Conservation (phyloP, 768 basidiomycete genomes). For the Suillus sp. region DNA sequence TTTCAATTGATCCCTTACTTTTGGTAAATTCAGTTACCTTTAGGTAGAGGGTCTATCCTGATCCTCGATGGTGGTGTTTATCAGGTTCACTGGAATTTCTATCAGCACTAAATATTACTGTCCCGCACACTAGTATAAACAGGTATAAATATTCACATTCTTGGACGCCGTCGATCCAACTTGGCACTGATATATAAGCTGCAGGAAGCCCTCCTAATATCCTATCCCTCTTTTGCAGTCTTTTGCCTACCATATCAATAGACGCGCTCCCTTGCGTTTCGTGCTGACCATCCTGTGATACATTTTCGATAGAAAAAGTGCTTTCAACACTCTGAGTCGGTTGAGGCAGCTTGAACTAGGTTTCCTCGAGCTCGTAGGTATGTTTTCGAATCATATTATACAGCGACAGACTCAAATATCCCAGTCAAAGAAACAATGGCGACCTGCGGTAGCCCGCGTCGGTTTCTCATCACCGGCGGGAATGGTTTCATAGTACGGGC, state of each 20-base stretch:
- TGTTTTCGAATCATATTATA: background rate
- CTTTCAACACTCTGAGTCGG: background rate
- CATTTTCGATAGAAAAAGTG: background rate
- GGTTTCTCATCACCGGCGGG: constrained; percentile 50
- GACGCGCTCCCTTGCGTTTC: background rate
- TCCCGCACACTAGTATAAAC: background rate
- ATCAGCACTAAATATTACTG: no score
- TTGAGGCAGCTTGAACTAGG: background rate
- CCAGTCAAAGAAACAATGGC: background rate
- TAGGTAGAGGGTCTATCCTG: background rate
- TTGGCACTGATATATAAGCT: background rate
- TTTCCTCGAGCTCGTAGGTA: constrained; percentile 13
- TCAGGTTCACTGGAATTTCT: background rate
- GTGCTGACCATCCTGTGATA: background rate
- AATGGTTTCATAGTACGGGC: constrained; percentile 54
- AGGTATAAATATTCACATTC: background rate
- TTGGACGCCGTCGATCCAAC: background rate
- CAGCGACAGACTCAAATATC: background rate
- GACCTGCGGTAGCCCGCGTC: constrained; percentile 10
- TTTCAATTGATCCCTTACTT: background rate
- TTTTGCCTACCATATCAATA: background rate
- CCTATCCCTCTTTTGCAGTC: background rate
- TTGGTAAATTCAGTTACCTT: background rate
- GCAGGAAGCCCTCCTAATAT: background rate
- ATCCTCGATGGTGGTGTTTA: background rate